Evolutionary conservation across 2,329 filamentous ascomycete genomes (phyloP), one percentile per base, ranked within the genome.

Genomic region (Calonectria ilicicola): DNA sequence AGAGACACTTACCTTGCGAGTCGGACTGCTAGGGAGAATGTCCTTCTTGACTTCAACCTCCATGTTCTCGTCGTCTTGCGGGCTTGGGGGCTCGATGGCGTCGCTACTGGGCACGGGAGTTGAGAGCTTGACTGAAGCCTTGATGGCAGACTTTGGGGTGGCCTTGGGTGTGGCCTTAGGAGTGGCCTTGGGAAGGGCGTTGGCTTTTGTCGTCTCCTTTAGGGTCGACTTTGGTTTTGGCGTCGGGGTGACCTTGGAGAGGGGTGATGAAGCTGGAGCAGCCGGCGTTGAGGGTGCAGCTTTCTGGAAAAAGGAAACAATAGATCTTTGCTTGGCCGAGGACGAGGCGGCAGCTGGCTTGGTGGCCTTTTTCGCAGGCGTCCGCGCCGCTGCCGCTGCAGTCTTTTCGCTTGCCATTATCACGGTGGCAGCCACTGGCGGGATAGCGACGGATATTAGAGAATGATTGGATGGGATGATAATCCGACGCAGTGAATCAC

Each of bases 71-170:
- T 60, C 21, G 21, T 60, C 91, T 74, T 94, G 91, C 0, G 93
- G 93, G 82, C 92, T 93, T 1, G 89, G 87, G 26, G 91, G 91
- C 66, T 93, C 91, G 29, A 91, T 82, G 42, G 89, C 90, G 83
- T 97, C 95, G 83, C 95, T 97, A 83, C 94, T 98, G 6, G 95
- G 93, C 7, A 93, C 90, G 5, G 95, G 95, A 0, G 95, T 96
- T 71, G 93, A 79, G 53, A 83, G 79, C 72, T 84, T 84, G 46
- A 70, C 66, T 1, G 79, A 65, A 2, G 76, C 29, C 64, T 75
- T 85, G 71, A 87, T 87, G 44, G 79, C 65, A 7, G 76, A 44
- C 65, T 75, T 85, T 63, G 88, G 88, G n/a, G 83, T 86, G 23
- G 86, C 85, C 78, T 89, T 80, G 70, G 83, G 83, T n/a, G n/a